A percentile compares a stretch with the other conserved stretches of the same genome.
phyloP scores from a whole-genome alignment of 495 filamentous ascomycete genomes.

The Trichoderma virens region DNA sequence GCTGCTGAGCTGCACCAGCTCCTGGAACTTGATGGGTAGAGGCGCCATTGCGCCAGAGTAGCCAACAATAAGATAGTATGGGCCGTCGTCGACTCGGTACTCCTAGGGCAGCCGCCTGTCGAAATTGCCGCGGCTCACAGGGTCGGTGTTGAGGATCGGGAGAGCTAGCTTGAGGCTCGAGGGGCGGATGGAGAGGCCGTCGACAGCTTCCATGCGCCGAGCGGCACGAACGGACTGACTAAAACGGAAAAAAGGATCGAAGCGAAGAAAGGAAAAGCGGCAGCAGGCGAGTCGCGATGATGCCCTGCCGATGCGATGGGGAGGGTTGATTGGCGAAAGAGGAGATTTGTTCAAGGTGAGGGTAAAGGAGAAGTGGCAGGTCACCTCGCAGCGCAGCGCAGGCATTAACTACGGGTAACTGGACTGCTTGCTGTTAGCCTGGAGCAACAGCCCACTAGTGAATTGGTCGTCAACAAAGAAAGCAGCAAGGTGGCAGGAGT shows the following conservation, averaged over 20 bases:
- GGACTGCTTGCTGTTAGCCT: not conserved
- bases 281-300: conserved; percentile 5
- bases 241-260: not conserved
- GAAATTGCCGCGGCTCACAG: not conserved
- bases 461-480: not conserved
- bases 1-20: conserved; percentile 78
- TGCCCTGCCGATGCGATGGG: not conserved
- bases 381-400: not conserved
- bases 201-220: conserved; percentile 12
- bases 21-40: conserved; percentile 89
- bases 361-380: conserved; percentile 7
- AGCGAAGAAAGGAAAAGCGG: not conserved
- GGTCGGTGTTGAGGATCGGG: not conserved
- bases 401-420: too few relatives aligned
- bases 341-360: conserved; percentile 3
- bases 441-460: conserved; percentile 6
- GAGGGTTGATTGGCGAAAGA: conserved; percentile 6
- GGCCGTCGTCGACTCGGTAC: conserved; percentile 9
- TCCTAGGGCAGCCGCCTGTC: conserved; percentile 7
- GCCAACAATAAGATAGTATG: conserved; percentile 8
- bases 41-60: conserved; percentile 31
- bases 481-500: not conserved
- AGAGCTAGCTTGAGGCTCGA: conserved; percentile 8
- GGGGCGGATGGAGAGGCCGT: not conserved
- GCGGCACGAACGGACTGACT: not conserved